Evolutionary conservation across 257 asterid species (phyloP), one percentile per base, ranked within the genome.

Genomic region (Primulina eburnea): DNA sequence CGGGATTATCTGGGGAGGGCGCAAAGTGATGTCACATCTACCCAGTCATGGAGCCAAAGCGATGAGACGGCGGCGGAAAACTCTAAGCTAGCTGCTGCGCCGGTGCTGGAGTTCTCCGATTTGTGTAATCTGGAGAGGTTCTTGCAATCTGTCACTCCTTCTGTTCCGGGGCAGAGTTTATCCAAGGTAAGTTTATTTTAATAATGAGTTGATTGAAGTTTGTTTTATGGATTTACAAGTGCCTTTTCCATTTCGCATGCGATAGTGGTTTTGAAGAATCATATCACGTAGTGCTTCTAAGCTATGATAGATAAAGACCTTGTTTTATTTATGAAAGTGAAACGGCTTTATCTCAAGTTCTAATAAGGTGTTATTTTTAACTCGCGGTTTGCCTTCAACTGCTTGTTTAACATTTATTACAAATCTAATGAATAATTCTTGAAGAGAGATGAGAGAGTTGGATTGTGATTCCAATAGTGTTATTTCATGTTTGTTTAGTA

Each of bases 111-210:
- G 61, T 76, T 78, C 11, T 67, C 85, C 60, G 77, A 81, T 58
- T 66, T 73, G 79, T 87, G 92, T 76, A 93, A 93, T 82, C 82
- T 93, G 40, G 87, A 87, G 76, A 81, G 89, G 77, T 89, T 93
- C 73, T 68, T 93, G 87, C 81, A 82, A 69, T 86, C 96, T 7
- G 86, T 93, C 58, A 82, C 89, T 63, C 99, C 99, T 67, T 85
- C 90, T 33, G 88, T 86, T 20, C 84, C 88, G 7, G 89, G 88
- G 64, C 99, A 89, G 76, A 74, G 79, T 76, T 84, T 82, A 66
- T 82, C 97, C 20, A 86, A 93, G 99, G 99, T 90, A 56, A 62
- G 8, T 35, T 38, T 0, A 0, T 29, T 40, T 17, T 62, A 64
- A 32, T 77, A 72, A 56, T 59, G 68, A 69, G 28, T 73, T 69